phyloP scores from a whole-genome alignment of 2,329 filamentous ascomycete genomes.

The Botrytis porri region DNA sequence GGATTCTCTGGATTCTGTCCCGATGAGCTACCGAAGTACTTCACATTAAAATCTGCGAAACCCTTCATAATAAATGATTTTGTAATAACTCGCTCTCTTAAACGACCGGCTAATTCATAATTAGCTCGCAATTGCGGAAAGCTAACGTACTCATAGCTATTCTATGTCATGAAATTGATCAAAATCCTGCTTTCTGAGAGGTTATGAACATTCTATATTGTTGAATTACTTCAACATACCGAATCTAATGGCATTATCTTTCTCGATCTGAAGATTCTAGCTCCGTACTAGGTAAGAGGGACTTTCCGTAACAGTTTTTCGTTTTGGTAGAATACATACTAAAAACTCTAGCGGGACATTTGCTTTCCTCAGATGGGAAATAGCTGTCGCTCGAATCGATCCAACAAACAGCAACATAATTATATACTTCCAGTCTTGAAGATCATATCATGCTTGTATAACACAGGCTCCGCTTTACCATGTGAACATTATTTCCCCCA shows the following conservation, averaged over 20 bases:
- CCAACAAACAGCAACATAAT: not conserved
- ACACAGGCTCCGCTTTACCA: rapidly evolving
- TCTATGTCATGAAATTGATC: not conserved
- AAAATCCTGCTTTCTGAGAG: not conserved
- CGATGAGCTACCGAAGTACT: not conserved
- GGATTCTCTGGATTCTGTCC: not conserved
- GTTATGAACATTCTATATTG: too few relatives aligned
- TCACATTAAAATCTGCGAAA: too few relatives aligned
- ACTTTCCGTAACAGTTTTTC: not conserved
- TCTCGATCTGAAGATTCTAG: not conserved
- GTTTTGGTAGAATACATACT: not conserved
- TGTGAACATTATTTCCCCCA: too few relatives aligned
- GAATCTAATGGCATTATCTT: not conserved
- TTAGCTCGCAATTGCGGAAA: not conserved
- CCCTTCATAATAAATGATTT: too few relatives aligned
- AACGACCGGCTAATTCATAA: not conserved
- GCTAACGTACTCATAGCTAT: not conserved
- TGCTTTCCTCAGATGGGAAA: not conserved
- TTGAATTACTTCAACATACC: not conserved
- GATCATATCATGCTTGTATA: not conserved
- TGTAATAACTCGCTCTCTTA: too few relatives aligned
- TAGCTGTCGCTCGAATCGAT: rapidly evolving
- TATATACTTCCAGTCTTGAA: not conserved
- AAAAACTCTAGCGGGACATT: not conserved
- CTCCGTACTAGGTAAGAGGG: not conserved